A percentile compares a stretch with the other conserved stretches of the same genome.
phyloP scores from a whole-genome alignment of 1,284 basidiomycete species.

The Moesziomyces parantarcticus region DNA sequence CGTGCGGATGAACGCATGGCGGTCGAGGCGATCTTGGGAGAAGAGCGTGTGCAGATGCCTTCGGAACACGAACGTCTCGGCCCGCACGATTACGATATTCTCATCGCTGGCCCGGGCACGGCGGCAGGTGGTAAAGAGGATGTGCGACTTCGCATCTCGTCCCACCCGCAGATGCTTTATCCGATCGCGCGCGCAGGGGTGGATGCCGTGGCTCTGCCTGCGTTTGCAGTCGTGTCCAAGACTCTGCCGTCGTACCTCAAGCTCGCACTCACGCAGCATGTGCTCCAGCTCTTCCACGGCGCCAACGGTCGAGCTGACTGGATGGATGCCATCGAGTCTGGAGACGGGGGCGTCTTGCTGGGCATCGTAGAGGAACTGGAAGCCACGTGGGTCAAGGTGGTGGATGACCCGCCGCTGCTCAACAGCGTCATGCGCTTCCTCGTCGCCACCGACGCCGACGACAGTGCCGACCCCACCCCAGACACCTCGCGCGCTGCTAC shows the following conservation, averaged over 20 bases:
- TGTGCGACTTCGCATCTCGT: slow-evolving; percentile 77
- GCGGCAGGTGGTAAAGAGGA: slow-evolving; percentile 63
- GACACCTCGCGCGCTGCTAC: slow-evolving; percentile 23
- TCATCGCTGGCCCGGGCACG: slow-evolving; percentile 50
- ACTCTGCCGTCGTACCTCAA: slow-evolving; percentile 84
- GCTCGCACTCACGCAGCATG: slow-evolving; percentile 79
- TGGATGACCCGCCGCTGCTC: slow-evolving; percentile 65
- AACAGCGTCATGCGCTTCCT: slow-evolving; percentile 62
- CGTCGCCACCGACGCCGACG: slow-evolving; percentile 21
- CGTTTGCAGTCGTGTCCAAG: slow-evolving; percentile 80
- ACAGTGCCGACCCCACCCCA: slow-evolving; percentile 23
- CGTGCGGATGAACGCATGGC: slow-evolving; percentile 79
- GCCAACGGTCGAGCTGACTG: slow-evolving; percentile 70
- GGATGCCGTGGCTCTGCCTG: slow-evolving; percentile 71
- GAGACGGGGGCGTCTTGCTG: slow-evolving; percentile 79
- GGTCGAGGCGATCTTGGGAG: slow-evolving; percentile 72
- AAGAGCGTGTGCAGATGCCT: slow-evolving; percentile 53
- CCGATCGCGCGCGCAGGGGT: slow-evolving; percentile 17
- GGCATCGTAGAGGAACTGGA: slow-evolving; percentile 81
- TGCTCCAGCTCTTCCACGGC: slow-evolving; percentile 46
- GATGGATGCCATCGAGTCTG: slow-evolving; percentile 73
- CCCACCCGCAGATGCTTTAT: slow-evolving; percentile 72
- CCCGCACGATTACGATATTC: slow-evolving; percentile 67
- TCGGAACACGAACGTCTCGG: slow-evolving; percentile 51
- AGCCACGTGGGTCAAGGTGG: slow-evolving; percentile 48